Evolutionary conservation across 352 stramenopile species (phyloP).

Genomic region (Pythium plurisporium): DNA sequence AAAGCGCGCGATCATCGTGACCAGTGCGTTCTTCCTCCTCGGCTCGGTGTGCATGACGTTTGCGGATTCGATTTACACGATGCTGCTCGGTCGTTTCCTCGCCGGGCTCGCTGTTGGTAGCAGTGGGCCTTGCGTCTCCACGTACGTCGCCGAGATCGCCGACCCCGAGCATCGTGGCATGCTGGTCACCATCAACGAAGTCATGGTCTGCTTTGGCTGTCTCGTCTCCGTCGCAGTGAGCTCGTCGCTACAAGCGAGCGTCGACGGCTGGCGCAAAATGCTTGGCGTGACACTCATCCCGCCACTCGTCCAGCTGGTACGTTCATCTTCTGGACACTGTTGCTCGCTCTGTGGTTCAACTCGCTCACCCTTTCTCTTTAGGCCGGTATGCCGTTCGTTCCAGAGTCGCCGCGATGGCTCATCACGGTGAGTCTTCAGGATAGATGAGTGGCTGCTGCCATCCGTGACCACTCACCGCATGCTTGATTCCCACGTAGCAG

Average conservation of each 20-base stretch:
- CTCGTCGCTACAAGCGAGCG: conserved; percentile 30
- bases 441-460: neutral
- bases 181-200: conserved; percentile 63
- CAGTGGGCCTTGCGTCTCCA: conserved; percentile 59
- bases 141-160: conserved; percentile 66
- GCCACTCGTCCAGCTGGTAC: conserved; percentile 56
- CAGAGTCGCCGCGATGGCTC: conserved; percentile 66
- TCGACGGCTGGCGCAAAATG: conserved; percentile 62
- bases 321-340: too few species aligned
- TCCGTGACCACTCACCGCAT: neutral
- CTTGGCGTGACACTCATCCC: conserved; percentile 57
- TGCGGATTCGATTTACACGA: conserved; percentile 32
- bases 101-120: conserved; percentile 58
- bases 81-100: conserved; percentile 64
- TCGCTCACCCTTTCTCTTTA: conserved; percentile 17
- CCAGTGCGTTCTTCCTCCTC: conserved; percentile 47
- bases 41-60: conserved; percentile 72
- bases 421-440: conserved; percentile 42
- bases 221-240: conserved; percentile 60
- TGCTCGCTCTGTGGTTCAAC: neutral
- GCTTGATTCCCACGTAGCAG: conserved; percentile 14
- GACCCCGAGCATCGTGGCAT: conserved; percentile 45
- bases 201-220: conserved; percentile 72
- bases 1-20: conserved; percentile 60
- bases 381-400: conserved; percentile 63